phyloP scores from a whole-genome alignment of 192 early-diverging fungal genomes.

The Coemansia sp. region DNA sequence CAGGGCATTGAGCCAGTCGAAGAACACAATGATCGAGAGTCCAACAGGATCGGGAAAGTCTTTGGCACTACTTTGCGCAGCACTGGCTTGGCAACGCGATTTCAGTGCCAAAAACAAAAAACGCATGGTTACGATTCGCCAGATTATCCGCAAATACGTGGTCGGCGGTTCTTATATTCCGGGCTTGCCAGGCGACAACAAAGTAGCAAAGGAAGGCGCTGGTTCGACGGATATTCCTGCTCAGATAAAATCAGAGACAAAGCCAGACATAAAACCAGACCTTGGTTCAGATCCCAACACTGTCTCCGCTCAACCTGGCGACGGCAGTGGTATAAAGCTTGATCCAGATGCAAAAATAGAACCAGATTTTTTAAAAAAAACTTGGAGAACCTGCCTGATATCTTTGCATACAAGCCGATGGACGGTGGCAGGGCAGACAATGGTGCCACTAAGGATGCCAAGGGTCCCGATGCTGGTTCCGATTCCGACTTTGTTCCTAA shows the following conservation, averaged over 20 bases:
- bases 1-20: conserved; percentile 47
- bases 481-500: background rate
- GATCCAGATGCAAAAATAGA: background rate
- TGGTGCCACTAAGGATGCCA: background rate
- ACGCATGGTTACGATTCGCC: conserved; percentile 27
- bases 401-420: background rate
- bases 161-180: conserved; percentile 45
- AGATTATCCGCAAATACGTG: conserved; percentile 41
- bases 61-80: conserved; percentile 67
- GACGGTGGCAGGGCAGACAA: background rate
- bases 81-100: conserved; percentile 63
- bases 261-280: no score
- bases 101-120: conserved; percentile 46
- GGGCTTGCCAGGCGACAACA: conserved; percentile 20
- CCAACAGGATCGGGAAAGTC: conserved; percentile 83
- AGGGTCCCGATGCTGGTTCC: background rate
- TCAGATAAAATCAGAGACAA: no score
- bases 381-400: background rate
- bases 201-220: background rate
- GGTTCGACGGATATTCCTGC: background rate
- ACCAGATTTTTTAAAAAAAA: background rate
- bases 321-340: background rate
- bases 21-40: conserved; percentile 71
- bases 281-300: background rate
- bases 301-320: background rate